phyloP scores from a whole-genome alignment of 257 asterid species.

The Schizonepeta tenuifolia region DNA sequence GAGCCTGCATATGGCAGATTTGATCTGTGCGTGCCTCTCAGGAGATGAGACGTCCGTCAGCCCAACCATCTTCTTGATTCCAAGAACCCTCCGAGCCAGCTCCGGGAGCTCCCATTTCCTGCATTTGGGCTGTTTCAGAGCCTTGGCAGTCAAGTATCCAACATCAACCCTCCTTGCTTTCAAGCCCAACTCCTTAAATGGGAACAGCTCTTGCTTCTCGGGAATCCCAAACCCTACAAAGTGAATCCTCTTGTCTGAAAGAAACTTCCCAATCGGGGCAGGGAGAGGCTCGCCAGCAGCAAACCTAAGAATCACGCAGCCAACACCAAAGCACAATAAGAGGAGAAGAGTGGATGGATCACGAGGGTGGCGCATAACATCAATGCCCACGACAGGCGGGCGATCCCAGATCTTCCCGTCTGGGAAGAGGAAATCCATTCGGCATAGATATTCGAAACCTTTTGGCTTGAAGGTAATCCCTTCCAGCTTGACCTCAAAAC shows the following conservation, averaged over 20 bases:
- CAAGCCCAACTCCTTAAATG: constrained; percentile 64
- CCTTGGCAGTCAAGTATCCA: constrained; percentile 71
- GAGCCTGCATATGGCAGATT: constrained; percentile 76
- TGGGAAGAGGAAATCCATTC: constrained; percentile 75
- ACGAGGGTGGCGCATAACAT: constrained; percentile 87
- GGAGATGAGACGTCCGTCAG: constrained; percentile 71
- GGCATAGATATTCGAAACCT: constrained; percentile 72
- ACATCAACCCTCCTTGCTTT: constrained; percentile 49
- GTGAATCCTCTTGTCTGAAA: constrained; percentile 63
- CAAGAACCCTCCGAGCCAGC: constrained; percentile 64
- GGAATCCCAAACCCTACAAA: constrained; percentile 82
- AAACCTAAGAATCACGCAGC: constrained; percentile 74
- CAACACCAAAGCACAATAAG: constrained; percentile 74
- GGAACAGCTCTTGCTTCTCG: constrained; percentile 73
- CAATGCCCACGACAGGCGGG: constrained; percentile 78
- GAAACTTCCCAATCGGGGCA: constrained; percentile 51
- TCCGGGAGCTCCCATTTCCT: constrained; percentile 61
- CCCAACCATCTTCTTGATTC: constrained; percentile 75
- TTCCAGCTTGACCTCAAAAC: constrained; percentile 85
- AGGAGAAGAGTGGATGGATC: constrained; percentile 60
- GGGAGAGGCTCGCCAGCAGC: constrained; percentile 58
- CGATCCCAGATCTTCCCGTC: constrained; percentile 63
- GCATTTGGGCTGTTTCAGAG: constrained; percentile 58
- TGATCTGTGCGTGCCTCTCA: constrained; percentile 74
- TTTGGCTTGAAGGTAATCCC: constrained; percentile 79